phyloP scores from a whole-genome alignment of 2,329 filamentous ascomycete genomes.

The Ophiostoma himal-ulmi region DNA sequence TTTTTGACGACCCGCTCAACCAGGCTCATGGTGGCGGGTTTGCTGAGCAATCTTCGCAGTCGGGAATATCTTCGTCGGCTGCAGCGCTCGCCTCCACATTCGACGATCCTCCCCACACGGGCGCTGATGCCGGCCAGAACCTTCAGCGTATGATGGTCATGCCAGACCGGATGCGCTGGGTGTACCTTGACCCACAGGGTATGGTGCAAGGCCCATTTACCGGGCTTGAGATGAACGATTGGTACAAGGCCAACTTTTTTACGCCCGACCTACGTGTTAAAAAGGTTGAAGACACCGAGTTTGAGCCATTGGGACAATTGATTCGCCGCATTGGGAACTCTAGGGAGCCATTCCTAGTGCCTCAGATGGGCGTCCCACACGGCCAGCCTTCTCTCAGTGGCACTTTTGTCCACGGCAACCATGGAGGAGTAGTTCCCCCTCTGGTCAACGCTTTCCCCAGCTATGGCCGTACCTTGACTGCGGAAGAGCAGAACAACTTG shows the following conservation, averaged over 20 bases:
- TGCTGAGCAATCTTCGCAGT: constrained; percentile 29
- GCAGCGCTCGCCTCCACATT: constrained; percentile 25
- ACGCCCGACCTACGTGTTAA: constrained; percentile 90
- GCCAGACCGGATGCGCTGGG: constrained; percentile 98
- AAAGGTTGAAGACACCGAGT: constrained; percentile 87
- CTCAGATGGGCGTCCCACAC: constrained; percentile 91
- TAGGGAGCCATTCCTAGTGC: constrained; percentile 92
- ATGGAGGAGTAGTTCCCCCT: constrained; percentile 70
- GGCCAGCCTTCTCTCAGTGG: constrained; percentile 58
- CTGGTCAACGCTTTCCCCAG: constrained; percentile 91
- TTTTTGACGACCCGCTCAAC: constrained; percentile 27
- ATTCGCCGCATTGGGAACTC: constrained; percentile 96
- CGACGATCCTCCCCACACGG: constrained; percentile 41
- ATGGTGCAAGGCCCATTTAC: constrained; percentile 92
- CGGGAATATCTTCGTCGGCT: constrained; percentile 25
- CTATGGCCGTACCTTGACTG: constrained; percentile 92
- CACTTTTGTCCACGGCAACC: constrained; percentile 38
- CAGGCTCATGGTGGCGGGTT: not conserved
- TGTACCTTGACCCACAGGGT: constrained; percentile 91
- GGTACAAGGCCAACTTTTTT: constrained; percentile 99
- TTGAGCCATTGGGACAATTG: constrained; percentile 89
- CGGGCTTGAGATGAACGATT: constrained; percentile 97
- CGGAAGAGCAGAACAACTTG: constrained; percentile 95
- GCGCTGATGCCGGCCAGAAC: constrained; percentile 38
- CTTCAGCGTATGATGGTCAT: constrained; percentile 93